Evolutionary conservation across 108 stramenopile genomes (phyloP).

Genomic region (Nitzschia sp.): DNA sequence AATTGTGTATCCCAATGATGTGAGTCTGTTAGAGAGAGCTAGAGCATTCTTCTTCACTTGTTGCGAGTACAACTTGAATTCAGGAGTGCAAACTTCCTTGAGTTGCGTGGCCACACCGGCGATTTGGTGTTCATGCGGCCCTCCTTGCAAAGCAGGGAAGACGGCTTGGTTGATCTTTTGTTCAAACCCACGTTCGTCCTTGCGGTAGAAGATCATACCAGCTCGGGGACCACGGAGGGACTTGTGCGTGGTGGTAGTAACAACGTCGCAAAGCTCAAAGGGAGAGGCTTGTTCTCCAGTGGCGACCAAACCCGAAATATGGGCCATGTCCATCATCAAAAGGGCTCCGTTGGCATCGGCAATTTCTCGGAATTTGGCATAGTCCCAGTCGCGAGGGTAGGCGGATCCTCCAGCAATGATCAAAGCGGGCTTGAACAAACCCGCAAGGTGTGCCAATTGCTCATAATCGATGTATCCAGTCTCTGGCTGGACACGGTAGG

Average conservation of each 20-base stretch:
- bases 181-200: slow-evolving; percentile 98
- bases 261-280: slow-evolving; percentile 96
- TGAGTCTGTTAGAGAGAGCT: slow-evolving; percentile 88
- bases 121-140: slow-evolving; percentile 99
- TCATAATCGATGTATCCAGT: slow-evolving; percentile 98
- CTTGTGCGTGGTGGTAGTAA: slow-evolving; percentile 99
- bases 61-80: slow-evolving; percentile 93
- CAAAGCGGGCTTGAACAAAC: slow-evolving; percentile 98
- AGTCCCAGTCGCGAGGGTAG: slow-evolving; percentile 99
- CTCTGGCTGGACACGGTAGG: slow-evolving; percentile 96
- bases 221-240: slow-evolving; percentile 99
- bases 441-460: slow-evolving; percentile 85
- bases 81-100: slow-evolving; percentile 93
- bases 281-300: slow-evolving; percentile 91
- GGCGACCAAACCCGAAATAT: slow-evolving; percentile 98
- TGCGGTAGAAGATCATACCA: slow-evolving; percentile 99
- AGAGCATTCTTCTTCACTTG: slow-evolving; percentile 95
- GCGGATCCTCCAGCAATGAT: slow-evolving; percentile 98
- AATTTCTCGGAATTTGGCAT: slow-evolving; percentile 95
- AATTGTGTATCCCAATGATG: slow-evolving; percentile 88
- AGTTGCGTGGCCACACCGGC: slow-evolving; percentile 99
- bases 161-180: slow-evolving; percentile 96
- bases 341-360: slow-evolving; percentile 97
- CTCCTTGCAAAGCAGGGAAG: slow-evolving; percentile 99
- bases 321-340: slow-evolving; percentile 99